These are phyloP conservation scores for Echinosphaeria canescens DNA, from an alignment of 2,329 filamentous ascomycete species.

Conservation along the genomic window DNA sequence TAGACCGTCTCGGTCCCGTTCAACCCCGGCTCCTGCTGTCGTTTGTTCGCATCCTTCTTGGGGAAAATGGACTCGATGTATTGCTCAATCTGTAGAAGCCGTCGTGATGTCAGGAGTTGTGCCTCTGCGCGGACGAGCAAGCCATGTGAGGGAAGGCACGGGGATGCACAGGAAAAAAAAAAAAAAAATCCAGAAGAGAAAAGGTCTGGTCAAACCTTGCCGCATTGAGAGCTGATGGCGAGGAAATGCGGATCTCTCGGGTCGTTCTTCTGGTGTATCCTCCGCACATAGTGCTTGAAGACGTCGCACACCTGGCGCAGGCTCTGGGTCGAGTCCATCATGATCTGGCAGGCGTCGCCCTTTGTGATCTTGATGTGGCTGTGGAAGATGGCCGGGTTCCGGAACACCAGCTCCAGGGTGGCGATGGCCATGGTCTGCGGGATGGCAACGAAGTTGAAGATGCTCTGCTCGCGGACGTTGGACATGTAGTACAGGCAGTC, in stretches of 20 bases:
- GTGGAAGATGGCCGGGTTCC: slow-evolving; percentile 70
- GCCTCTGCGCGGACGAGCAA: not conserved
- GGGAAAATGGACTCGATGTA: slow-evolving; percentile 93
- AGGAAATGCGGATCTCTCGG: slow-evolving; percentile 84
- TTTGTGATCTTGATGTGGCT: slow-evolving; percentile 93
- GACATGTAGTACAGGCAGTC: slow-evolving; percentile 98
- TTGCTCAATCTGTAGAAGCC: slow-evolving; percentile 72
- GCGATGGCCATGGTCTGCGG: slow-evolving; percentile 96
- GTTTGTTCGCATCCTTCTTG: slow-evolving; percentile 48
- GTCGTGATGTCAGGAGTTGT: slow-evolving; percentile 4
- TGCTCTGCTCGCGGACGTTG: slow-evolving; percentile 81
- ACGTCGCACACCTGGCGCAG: slow-evolving; percentile 59
- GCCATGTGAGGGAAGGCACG: no score
- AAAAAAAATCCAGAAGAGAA: no score
- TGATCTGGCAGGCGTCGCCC: slow-evolving; percentile 76
- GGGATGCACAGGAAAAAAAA: not conserved
- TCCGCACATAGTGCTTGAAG: slow-evolving; percentile 57
- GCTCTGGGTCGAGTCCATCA: slow-evolving; percentile 87
- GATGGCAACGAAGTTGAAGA: slow-evolving; percentile 98
- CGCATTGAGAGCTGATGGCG: slow-evolving; percentile 78
- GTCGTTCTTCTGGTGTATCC: slow-evolving; percentile 85
- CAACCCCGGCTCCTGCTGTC: slow-evolving; percentile 19
- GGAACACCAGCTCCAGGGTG: slow-evolving; percentile 78
- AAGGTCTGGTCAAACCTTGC: slow-evolving; percentile 32
- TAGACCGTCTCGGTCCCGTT: slow-evolving; percentile 38